phyloP scores from a whole-genome alignment of 1,139 yeast genomes.

The Yamadazyma aaseri region DNA sequence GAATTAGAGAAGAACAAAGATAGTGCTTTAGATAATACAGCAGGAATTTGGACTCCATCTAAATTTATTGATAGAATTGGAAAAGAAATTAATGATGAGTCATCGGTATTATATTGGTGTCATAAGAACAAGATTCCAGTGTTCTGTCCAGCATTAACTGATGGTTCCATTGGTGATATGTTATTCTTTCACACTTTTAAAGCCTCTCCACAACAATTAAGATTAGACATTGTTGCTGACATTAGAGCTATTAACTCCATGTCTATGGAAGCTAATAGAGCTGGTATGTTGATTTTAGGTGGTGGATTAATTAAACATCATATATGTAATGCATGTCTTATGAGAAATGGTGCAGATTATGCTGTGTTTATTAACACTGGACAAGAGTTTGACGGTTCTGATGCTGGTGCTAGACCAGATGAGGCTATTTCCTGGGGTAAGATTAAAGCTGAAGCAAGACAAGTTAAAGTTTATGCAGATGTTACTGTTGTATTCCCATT shows the following conservation, averaged over 20 bases:
- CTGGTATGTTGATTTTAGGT: constrained; percentile 95
- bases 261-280: constrained; percentile 93
- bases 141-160: constrained; percentile 96
- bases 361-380: constrained; percentile 98
- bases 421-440: constrained; percentile 99
- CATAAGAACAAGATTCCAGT: constrained; percentile 94
- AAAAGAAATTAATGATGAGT: constrained; percentile 89
- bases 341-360: constrained; percentile 99
- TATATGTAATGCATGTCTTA: constrained; percentile 93
- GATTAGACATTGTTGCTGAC: constrained; percentile 91
- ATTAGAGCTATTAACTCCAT: constrained; percentile 86
- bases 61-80: constrained; percentile 90
- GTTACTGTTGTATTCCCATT: constrained; percentile 95
- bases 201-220: constrained; percentile 83
- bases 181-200: constrained; percentile 96
- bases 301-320: constrained; percentile 97
- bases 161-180: constrained; percentile 99
- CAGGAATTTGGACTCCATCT: constrained; percentile 86
- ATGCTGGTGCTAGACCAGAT: constrained; percentile 99
- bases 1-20: constrained; percentile 60
- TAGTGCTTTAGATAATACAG: constrained; percentile 47
- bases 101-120: constrained; percentile 96
- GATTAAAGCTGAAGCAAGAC: constrained; percentile 88
- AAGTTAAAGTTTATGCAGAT: constrained; percentile 92
- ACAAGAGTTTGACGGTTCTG: constrained; percentile 98